Conservation (phyloP, 31 red algal genomes). For the Odonthalia washingtoniensis region DNA sequence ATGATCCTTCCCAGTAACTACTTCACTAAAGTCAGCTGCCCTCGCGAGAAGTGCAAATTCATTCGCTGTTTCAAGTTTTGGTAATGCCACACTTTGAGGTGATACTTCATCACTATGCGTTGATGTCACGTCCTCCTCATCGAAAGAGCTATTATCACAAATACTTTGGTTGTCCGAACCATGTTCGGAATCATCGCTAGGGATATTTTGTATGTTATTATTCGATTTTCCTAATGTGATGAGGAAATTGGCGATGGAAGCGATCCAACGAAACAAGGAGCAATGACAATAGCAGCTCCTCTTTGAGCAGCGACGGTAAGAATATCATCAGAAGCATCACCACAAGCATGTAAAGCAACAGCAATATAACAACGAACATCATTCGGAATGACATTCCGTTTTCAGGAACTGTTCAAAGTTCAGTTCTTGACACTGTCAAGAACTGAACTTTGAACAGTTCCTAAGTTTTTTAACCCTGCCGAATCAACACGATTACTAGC, state of each 20-base stretch:
- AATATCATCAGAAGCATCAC: slow-evolving; percentile 65
- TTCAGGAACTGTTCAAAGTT: slow-evolving; percentile 10
- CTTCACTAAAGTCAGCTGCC: slow-evolving; percentile 62
- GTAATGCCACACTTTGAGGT: slow-evolving; percentile 38
- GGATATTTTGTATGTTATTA: no score
- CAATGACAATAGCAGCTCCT: slow-evolving; percentile 50
- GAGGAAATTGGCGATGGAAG: slow-evolving; percentile 32
- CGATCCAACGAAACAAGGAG: slow-evolving; percentile 74
- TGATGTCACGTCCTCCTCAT: background rate
- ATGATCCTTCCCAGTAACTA: slow-evolving; percentile 32
- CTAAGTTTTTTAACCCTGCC: slow-evolving; percentile 44
- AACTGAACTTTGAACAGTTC: slow-evolving; percentile 29
- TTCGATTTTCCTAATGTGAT: background rate
- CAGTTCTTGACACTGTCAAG: slow-evolving; percentile 31
- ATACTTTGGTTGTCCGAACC: no score
- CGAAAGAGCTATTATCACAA: no score
- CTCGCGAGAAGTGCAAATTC: slow-evolving; percentile 55
- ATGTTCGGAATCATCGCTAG: no score
- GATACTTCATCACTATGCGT: background rate
- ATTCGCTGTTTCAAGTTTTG: slow-evolving; percentile 12
- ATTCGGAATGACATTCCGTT: background rate
- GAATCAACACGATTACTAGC: slow-evolving; percentile 41
- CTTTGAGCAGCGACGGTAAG: slow-evolving; percentile 34
- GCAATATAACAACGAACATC: slow-evolving; percentile 53
- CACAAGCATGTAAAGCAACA: slow-evolving; percentile 81